Evolutionary conservation across 768 basidiomycete species (phyloP), one percentile per base, ranked within the genome.

Genomic region (Mycena filopes): DNA sequence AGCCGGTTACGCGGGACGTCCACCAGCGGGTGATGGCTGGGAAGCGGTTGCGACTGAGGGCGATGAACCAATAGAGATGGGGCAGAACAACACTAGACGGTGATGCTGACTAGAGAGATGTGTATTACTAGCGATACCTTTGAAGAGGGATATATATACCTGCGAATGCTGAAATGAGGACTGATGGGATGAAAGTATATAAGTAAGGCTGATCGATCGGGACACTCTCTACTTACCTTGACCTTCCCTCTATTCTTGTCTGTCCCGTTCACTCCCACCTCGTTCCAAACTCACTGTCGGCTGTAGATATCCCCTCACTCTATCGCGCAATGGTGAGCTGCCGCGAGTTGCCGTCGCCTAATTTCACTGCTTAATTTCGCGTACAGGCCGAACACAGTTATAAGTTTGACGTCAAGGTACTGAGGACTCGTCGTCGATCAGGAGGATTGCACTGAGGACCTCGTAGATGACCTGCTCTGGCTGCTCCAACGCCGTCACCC

Each of bases 361-460:
- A 18, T 21, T 28, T 31, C 38, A 7, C 20, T 42, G n/a, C 18
- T 41, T 18, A 55, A 43, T 28, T n/a, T 20, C 21, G 20, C 8
- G 7, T 7, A 6, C 18, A 55, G 54, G 54, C 51, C 40, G 74
- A 76, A 65, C 81, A 84, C 66, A 88, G 84, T 60, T 95, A 95
- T 80, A 84, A 89, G 76, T 95, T 94, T 74, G 84, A 94, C 71
- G 94, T 95, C 78, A 93, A 93, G 89, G 93, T 92, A 68, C 21
- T 72, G 21, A 38, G 13, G 29, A 54, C 53, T 58, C 11, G 21
- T n/a, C n/a, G 26, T 48, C 41, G n/a, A 26, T 18, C 33, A 21
- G 31, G 13, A 40, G 54, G 60, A 43, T 46, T 28, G 47, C 47
- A 25, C 16, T 16, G 18, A 48, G 16, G 11, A 28, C 13, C 50